phyloP scores from a whole-genome alignment of 352 stramenopile genomes.

The Phytopythium ostracodes region DNA sequence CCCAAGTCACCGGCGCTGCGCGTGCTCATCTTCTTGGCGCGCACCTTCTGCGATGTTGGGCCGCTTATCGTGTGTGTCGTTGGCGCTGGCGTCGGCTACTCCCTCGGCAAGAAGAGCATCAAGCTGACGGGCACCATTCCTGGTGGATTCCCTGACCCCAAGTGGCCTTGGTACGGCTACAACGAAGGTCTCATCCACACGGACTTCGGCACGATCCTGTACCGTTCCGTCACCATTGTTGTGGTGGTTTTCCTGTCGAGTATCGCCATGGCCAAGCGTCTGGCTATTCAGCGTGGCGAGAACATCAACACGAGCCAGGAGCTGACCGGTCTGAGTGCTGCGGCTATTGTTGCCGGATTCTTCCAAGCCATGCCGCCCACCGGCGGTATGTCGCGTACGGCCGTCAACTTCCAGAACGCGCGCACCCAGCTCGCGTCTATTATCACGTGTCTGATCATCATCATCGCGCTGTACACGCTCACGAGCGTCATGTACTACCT shows the following conservation, averaged over 20 bases:
- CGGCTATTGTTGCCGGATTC: conserved; percentile 80
- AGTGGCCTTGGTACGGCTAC: conserved; percentile 47
- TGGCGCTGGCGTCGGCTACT: conserved; percentile 44
- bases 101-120: conserved; percentile 50
- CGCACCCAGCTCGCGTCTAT: conserved; percentile 80
- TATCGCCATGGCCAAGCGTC: conserved; percentile 83
- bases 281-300: conserved; percentile 66
- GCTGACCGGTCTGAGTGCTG: conserved; percentile 81
- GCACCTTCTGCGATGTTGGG: conserved; percentile 48
- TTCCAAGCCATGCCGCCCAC: conserved; percentile 87
- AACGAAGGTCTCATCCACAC: conserved; percentile 33
- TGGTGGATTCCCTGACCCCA: conserved; percentile 45
- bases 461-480: conserved; percentile 79
- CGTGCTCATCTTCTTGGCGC: conserved; percentile 26
- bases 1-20: conserved; percentile 14
- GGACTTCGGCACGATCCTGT: conserved; percentile 45
- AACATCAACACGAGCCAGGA: conserved; percentile 75
- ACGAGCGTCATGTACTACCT: conserved; percentile 85
- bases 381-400: conserved; percentile 77
- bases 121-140: conserved; percentile 68
- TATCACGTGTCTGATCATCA: conserved; percentile 77
- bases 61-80: conserved; percentile 73
- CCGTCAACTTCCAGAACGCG: conserved; percentile 87
- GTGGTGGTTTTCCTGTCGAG: conserved; percentile 88
- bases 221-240: conserved; percentile 57